A percentile compares a stretch with the other conserved stretches of the same genome.
phyloP scores from a whole-genome alignment of 1,139 yeast species.

The Pichia sp. region DNA sequence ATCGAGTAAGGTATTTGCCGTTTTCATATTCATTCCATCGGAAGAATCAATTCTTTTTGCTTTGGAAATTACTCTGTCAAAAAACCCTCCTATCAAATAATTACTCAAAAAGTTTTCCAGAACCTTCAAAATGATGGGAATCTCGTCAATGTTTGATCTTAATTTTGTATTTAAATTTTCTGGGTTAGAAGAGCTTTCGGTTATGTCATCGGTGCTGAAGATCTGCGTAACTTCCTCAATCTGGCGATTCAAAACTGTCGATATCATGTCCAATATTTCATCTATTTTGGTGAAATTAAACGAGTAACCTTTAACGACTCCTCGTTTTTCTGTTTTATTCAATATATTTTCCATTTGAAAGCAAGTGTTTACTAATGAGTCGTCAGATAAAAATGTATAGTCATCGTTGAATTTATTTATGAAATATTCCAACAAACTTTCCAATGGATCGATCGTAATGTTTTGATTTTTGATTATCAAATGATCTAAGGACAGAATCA shows the following conservation, averaged over 20 bases:
- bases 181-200: too few species aligned
- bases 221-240: slow-evolving; percentile 21
- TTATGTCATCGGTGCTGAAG: slow-evolving; percentile 21
- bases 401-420: slow-evolving; percentile 26
- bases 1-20: background rate
- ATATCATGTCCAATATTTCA: slow-evolving; percentile 17
- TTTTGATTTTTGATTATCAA: slow-evolving; percentile 27
- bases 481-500: slow-evolving; percentile 29
- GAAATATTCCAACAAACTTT: slow-evolving; percentile 37
- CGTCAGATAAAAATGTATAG: slow-evolving; percentile 18
- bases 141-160: slow-evolving; percentile 21
- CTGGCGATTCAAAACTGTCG: slow-evolving; percentile 17
- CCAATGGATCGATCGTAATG: slow-evolving; percentile 33
- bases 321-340: slow-evolving; percentile 10
- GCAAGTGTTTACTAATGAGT: slow-evolving; percentile 12
- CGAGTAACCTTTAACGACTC: slow-evolving; percentile 23
- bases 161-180: background rate
- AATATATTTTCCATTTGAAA: slow-evolving; percentile 5
- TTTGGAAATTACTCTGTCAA: slow-evolving; percentile 29
- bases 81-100: slow-evolving; percentile 25
- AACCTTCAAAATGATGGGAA: slow-evolving; percentile 22
- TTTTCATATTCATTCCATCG: slow-evolving; percentile 15
- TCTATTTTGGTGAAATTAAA: slow-evolving; percentile 20
- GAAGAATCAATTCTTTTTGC: slow-evolving; percentile 29
- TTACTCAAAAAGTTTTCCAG: slow-evolving; percentile 27